A percentile compares a stretch with the other conserved stretches of the same genome.
phyloP scores from a whole-genome alignment of 495 filamentous ascomycete genomes.

The Physcia stellaris region DNA sequence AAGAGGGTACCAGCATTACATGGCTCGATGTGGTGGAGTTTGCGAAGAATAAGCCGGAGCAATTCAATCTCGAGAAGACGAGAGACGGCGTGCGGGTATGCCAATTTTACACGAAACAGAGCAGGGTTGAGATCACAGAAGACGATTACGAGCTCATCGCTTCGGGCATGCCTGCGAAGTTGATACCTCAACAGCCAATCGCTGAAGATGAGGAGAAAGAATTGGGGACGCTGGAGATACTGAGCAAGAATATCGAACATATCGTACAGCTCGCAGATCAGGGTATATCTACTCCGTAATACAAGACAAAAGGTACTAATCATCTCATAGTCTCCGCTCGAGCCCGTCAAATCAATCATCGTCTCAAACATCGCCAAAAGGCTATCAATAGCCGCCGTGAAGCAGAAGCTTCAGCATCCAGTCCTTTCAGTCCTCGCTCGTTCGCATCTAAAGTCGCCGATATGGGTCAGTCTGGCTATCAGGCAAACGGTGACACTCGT shows the following conservation, averaged over 20 bases:
- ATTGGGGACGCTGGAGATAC: constrained; percentile 65
- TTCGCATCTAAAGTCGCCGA: constrained; percentile 17
- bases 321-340: constrained; percentile 49
- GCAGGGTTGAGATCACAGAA: constrained; percentile 72
- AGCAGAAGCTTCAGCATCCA: constrained; percentile 26
- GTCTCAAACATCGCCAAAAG: constrained; percentile 58
- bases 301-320: constrained; percentile 9
- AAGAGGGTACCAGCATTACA: constrained; percentile 47
- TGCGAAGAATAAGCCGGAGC: constrained; percentile 63
- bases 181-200: constrained; percentile 71
- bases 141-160: constrained; percentile 74
- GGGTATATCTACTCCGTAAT: constrained; percentile 33
- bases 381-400: constrained; percentile 51
- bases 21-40: constrained; percentile 83
- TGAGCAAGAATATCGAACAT: constrained; percentile 59
- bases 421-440: constrained; percentile 20
- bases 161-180: constrained; percentile 69
- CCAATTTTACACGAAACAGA: constrained; percentile 69
- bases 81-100: constrained; percentile 56
- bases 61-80: constrained; percentile 60
- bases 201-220: constrained; percentile 80
- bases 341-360: constrained; percentile 71
- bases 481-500: constrained; percentile 12
- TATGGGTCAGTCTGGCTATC: constrained; percentile 6
- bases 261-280: constrained; percentile 72